A percentile compares a stretch with the other conserved stretches of the same genome.
Conservation (phyloP, 257 asterid genomes). For the Penstemon barbatus region DNA sequence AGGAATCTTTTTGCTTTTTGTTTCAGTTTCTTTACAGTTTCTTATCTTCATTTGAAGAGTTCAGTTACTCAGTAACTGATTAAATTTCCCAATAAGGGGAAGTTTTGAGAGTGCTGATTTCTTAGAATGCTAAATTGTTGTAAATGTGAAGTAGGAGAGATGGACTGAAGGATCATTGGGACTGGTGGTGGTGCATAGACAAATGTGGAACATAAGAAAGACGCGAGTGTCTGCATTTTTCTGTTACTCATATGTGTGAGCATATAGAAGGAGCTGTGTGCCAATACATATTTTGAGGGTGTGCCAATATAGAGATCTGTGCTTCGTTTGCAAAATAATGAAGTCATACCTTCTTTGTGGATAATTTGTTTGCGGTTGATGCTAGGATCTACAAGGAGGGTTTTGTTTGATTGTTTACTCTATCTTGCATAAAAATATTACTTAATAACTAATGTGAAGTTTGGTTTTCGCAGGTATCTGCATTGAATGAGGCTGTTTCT, state of each 20-base stretch:
- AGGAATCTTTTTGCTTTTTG: background rate
- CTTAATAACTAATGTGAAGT: slow-evolving; percentile 2
- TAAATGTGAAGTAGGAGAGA: background rate
- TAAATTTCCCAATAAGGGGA: no score
- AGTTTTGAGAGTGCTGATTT: no score
- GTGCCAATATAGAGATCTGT: background rate
- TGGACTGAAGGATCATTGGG: background rate
- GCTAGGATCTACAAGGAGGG: slow-evolving; percentile 11
- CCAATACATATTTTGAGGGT: background rate
- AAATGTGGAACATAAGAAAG: background rate
- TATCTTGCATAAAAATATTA: slow-evolving; percentile 1
- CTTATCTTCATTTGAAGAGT: background rate
- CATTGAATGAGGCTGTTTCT: slow-evolving; percentile 80
- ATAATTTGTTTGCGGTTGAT: slow-evolving; percentile 1
- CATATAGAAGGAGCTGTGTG: background rate
- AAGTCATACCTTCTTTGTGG: background rate
- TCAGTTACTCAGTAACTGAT: background rate
- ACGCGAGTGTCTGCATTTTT: background rate
- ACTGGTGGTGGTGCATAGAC: background rate
- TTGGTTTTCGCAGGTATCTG: slow-evolving; percentile 64
- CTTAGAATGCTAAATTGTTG: no score
- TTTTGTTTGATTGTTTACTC: background rate
- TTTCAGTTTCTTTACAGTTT: background rate
- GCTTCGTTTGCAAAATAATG: background rate
- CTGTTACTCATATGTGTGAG: background rate